A percentile compares a stretch with the other conserved stretches of the same genome.
These are phyloP conservation scores for Chaetomium sp. DNA, from an alignment of 2,329 filamentous ascomycete genomes.

Conservation along the genomic window DNA sequence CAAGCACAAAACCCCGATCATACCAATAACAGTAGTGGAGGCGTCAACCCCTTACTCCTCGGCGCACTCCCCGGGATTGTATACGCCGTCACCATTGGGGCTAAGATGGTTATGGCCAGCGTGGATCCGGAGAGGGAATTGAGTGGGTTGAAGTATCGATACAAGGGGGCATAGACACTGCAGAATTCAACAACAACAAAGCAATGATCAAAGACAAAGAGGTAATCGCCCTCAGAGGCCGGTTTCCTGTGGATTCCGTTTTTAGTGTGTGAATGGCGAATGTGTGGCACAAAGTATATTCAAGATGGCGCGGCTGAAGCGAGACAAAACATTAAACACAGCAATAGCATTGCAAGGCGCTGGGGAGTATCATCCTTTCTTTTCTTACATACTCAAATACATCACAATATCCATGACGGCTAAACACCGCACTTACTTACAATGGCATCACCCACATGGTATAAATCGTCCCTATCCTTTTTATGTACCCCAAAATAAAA, in stretches of 20 bases:
- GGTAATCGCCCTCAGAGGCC: too few species aligned
- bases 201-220: too few species aligned
- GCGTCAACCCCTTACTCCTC: conserved; percentile 36
- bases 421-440: neutral
- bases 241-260: too few species aligned
- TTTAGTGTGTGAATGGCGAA: too few species aligned
- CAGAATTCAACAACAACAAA: too few species aligned
- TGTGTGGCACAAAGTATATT: too few species aligned
- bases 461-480: neutral
- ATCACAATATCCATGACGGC: neutral
- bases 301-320: too few species aligned
- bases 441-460: neutral
- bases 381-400: neutral
- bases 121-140: conserved; percentile 64
- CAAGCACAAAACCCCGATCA: too few species aligned
- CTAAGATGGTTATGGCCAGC: conserved; percentile 59
- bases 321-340: too few species aligned
- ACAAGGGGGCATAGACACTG: conserved; percentile 50
- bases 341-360: conserved; percentile 1
- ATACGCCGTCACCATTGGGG: conserved; percentile 53
- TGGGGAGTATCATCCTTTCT: neutral
- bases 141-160: conserved; percentile 54
- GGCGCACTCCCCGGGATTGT: conserved; percentile 51
- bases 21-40: conserved; percentile 19
- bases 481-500: neutral